Evolutionary conservation across 768 basidiomycete species (phyloP).

Genomic region (Russula lepida): DNA sequence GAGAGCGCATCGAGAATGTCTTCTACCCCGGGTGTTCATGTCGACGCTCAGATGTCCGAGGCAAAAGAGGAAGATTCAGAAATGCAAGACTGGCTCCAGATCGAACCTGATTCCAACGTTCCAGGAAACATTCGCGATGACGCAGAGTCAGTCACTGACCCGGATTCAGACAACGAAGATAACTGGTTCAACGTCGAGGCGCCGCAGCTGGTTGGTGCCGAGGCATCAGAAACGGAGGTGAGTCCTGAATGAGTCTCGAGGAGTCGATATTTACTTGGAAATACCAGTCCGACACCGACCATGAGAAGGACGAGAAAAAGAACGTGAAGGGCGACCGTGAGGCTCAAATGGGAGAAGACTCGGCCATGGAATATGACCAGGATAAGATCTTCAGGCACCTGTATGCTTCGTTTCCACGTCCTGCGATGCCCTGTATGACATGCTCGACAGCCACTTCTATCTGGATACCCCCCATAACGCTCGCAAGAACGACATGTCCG

Average conservation of each 20-base stretch:
- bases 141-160: slow-evolving; percentile 48
- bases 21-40: neutral
- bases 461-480: slow-evolving; percentile 79
- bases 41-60: neutral
- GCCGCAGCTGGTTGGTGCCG: slow-evolving; percentile 1
- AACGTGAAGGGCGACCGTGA: neutral
- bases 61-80: slow-evolving; percentile 30
- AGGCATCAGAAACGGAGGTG: slow-evolving; percentile 7
- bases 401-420: slow-evolving; percentile 33
- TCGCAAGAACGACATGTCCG: slow-evolving; percentile 47
- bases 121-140: slow-evolving; percentile 27
- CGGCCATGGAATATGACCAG: slow-evolving; percentile 71
- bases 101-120: slow-evolving; percentile 26
- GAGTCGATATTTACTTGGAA: neutral
- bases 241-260: neutral
- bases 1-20: neutral
- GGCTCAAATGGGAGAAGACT: slow-evolving; percentile 59
- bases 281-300: neutral
- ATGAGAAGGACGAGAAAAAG: slow-evolving; percentile 1
- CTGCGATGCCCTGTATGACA: slow-evolving; percentile 2
- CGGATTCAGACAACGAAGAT: slow-evolving; percentile 59
- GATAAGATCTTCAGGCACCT: slow-evolving; percentile 75
- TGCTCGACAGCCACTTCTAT: slow-evolving; percentile 63
- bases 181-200: slow-evolving; percentile 33
- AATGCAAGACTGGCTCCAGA: slow-evolving; percentile 20